Evolutionary conservation across 2,329 filamentous ascomycete genomes (phyloP).

Genomic region (Talaromyces verruculosus): DNA sequence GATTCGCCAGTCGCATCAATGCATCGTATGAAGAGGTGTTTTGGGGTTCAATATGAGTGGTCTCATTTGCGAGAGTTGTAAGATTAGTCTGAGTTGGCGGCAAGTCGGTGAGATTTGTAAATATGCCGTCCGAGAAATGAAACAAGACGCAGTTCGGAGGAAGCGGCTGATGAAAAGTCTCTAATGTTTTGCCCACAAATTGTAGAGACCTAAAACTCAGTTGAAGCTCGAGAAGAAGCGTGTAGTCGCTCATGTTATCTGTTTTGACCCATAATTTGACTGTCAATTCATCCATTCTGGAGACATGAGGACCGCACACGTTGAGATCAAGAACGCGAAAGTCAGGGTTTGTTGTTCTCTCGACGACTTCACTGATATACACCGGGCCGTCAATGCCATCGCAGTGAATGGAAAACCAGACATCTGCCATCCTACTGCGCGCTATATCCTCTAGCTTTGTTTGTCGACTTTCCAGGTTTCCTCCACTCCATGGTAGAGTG

Average conservation of each 20-base stretch:
- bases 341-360: constrained; percentile 84
- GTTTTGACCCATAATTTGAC: constrained; percentile 73
- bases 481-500: constrained; percentile 63
- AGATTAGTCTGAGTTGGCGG: constrained; percentile 45
- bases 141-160: constrained; percentile 82
- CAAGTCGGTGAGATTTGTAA: constrained; percentile 71
- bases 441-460: constrained; percentile 73
- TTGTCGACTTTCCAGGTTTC: constrained; percentile 63
- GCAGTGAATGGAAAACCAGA: constrained; percentile 83
- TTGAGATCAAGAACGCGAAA: constrained; percentile 82
- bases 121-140: constrained; percentile 81
- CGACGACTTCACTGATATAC: constrained; percentile 83
- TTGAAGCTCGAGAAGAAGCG: constrained; percentile 70
- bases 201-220: constrained; percentile 72
- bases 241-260: constrained; percentile 53
- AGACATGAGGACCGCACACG: constrained; percentile 61
- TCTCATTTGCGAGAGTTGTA: constrained; percentile 32
- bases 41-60: constrained; percentile 52
- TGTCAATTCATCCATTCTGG: constrained; percentile 63
- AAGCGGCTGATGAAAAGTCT: constrained; percentile 67
- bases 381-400: constrained; percentile 66
- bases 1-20: constrained; percentile 80
- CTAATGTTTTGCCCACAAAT: constrained; percentile 69
- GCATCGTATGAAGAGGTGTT: constrained; percentile 80
- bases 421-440: constrained; percentile 73